Percentiles rank a stretch among this genome's conserved stretches.
These are phyloP conservation scores for Cladosporium sp. DNA, from an alignment of 2,329 filamentous ascomycete genomes.

Conservation along the genomic window DNA sequence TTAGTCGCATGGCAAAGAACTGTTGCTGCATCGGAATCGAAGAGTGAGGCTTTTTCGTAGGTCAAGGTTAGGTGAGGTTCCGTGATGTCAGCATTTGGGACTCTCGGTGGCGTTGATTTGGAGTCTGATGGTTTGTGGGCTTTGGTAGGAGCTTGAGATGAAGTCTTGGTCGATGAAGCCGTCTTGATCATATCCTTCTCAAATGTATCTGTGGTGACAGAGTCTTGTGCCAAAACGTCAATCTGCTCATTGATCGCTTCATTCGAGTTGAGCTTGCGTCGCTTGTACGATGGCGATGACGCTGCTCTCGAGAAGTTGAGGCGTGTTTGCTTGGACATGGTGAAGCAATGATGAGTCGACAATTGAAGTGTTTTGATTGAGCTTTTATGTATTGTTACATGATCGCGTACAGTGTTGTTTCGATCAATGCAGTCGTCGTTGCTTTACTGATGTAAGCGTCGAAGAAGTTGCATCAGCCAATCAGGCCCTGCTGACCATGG, in stretches of 20 bases:
- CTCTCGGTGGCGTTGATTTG: neutral
- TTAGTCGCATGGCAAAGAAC: constrained; percentile 60
- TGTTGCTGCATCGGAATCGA: constrained; percentile 46
- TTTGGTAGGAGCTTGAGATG: neutral
- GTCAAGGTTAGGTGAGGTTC: constrained; percentile 10
- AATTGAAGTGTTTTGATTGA: too few relatives aligned
- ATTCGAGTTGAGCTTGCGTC: neutral
- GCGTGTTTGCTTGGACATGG: neutral
- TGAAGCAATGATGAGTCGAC: neutral
- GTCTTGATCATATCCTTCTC: too few relatives aligned
- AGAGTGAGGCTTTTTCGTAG: constrained; percentile 44
- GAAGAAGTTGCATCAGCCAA: neutral
- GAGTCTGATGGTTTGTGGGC: neutral
- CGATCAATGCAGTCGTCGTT: too few relatives aligned
- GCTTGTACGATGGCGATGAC: neutral
- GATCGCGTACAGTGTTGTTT: too few relatives aligned
- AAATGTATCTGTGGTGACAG: neutral
- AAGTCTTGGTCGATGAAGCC: neutral
- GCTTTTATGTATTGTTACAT: too few relatives aligned
- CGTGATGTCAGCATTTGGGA: neutral
- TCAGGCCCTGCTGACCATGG: neutral
- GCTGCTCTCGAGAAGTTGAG: neutral
- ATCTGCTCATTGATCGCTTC: neutral
- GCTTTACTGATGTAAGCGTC: too few relatives aligned
- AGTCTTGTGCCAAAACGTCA: neutral